Evolutionary conservation across 2,329 filamentous ascomycete species (phyloP).

Genomic region (Mycocentrospora acerina): DNA sequence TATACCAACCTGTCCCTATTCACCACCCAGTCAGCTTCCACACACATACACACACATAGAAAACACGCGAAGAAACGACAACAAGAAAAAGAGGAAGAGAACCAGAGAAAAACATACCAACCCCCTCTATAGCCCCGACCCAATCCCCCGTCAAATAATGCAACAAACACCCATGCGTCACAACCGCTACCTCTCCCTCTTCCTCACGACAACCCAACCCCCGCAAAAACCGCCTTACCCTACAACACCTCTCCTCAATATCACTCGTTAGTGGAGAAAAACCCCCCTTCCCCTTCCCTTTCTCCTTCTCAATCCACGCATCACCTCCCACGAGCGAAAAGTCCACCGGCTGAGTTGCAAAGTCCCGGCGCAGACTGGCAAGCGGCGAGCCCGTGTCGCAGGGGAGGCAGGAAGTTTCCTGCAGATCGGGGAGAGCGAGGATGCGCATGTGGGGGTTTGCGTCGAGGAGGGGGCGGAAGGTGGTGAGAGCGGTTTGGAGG

Average conservation of each 20-base stretch:
- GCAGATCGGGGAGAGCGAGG: slow-evolving; percentile 69
- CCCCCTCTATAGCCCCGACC: slow-evolving; percentile 23
- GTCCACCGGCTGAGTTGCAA: slow-evolving; percentile 63
- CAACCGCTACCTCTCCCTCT: slow-evolving; percentile 64
- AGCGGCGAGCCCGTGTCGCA: slow-evolving; percentile 66
- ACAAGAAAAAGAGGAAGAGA: no score
- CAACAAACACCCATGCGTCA: slow-evolving; percentile 77
- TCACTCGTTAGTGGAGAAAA: slow-evolving; percentile 44
- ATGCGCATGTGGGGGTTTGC: slow-evolving; percentile 41
- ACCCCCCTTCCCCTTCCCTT: no score
- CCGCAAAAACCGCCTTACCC: slow-evolving; percentile 9
- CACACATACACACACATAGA: no score
- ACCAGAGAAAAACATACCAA: slow-evolving; percentile 14
- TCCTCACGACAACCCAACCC: no score
- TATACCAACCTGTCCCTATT: slow-evolving; percentile 22
- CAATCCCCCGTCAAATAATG: slow-evolving; percentile 83
- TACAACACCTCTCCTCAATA: slow-evolving; percentile 3
- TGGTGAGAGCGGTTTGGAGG: slow-evolving; percentile 69
- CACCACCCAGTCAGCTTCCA: background rate
- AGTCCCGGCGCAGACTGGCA: slow-evolving; percentile 58
- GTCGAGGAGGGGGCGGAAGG: slow-evolving; percentile 57
- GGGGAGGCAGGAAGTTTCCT: slow-evolving; percentile 72
- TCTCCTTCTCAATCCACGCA: no score
- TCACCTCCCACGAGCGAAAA: slow-evolving; percentile 56
- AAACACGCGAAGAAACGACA: no score